phyloP scores from a whole-genome alignment of 768 basidiomycete species.

The Lactifluus hygrophoroides region DNA sequence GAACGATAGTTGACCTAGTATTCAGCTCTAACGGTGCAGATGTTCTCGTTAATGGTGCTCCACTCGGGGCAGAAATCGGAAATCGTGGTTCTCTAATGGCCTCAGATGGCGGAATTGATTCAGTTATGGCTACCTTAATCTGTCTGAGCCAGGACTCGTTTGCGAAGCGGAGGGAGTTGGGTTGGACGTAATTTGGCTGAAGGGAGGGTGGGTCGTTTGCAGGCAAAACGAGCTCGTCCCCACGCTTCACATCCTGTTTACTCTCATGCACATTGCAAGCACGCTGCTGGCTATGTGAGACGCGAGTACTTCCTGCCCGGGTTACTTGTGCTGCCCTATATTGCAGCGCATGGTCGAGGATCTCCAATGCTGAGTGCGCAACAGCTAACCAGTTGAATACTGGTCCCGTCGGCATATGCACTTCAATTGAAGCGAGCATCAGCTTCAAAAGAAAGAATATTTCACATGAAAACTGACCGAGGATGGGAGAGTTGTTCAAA shows the following conservation, averaged over 20 bases:
- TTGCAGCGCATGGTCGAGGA: conserved; percentile 53
- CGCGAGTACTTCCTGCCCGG: conserved; percentile 23
- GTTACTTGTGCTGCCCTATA: conserved; percentile 39
- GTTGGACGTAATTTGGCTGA: neutral
- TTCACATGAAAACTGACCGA: neutral
- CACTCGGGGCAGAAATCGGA: neutral
- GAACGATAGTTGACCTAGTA: neutral
- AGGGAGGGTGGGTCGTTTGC: neutral
- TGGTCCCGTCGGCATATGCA: conserved; percentile 58
- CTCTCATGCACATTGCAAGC: neutral
- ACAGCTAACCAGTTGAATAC: conserved; percentile 69
- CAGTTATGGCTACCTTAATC: neutral
- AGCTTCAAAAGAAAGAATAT: neutral
- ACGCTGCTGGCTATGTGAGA: neutral
- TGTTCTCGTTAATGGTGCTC: neutral
- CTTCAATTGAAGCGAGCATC: neutral
- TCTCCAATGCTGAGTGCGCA: conserved; percentile 47
- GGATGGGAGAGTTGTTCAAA: no score
- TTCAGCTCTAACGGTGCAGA: neutral
- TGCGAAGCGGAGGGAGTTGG: conserved; percentile 4
- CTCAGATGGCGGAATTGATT: neutral
- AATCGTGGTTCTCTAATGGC: neutral
- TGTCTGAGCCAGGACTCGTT: conserved; percentile 16
- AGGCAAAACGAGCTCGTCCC: neutral
- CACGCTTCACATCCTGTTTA: neutral